phyloP scores from a whole-genome alignment of 805 yeast species.

The Starmera caribaea region DNA sequence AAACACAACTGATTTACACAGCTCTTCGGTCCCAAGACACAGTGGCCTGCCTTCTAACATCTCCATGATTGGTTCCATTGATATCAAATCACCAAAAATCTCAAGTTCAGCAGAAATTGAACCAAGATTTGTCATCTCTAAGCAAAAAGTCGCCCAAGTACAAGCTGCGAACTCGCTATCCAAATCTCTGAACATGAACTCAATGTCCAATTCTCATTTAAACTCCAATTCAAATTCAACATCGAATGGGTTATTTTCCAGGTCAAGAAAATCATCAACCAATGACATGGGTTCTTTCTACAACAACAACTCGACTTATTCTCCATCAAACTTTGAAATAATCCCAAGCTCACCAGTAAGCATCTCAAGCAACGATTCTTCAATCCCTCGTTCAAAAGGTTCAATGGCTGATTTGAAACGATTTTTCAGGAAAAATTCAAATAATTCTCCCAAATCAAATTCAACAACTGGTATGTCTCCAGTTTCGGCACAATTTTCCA shows the following conservation, averaged over 20 bases:
- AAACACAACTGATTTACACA: constrained; percentile 16
- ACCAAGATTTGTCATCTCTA: constrained; percentile 75
- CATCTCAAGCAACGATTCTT: constrained; percentile 15
- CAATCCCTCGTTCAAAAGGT: constrained; percentile 38
- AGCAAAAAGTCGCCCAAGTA: constrained; percentile 47
- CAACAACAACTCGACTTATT: constrained; percentile 12
- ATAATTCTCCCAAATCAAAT: constrained; percentile 15
- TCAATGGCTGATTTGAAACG: constrained; percentile 73
- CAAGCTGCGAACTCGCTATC: constrained; percentile 14
- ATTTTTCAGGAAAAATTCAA: constrained; percentile 46
- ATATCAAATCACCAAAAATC: constrained; percentile 64
- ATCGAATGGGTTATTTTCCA: constrained; percentile 35
- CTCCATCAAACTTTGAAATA: constrained; percentile 2
- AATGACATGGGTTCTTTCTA: constrained; percentile 19
- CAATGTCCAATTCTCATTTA: background rate
- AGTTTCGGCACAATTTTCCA: constrained; percentile 7
- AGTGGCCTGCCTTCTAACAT: constrained; percentile 31
- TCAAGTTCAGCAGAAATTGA: constrained; percentile 53
- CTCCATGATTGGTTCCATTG: constrained; percentile 41
- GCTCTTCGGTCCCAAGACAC: constrained; percentile 24
- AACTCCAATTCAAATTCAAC: constrained; percentile 32
- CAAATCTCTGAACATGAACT: constrained; percentile 3
- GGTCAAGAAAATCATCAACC: constrained; percentile 31
- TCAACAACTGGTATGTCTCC: constrained; percentile 9
- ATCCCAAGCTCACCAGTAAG: constrained; percentile 19